These are phyloP conservation scores for Candida sphagnicola DNA, from an alignment of 805 yeast species.

Conservation along the genomic window DNA sequence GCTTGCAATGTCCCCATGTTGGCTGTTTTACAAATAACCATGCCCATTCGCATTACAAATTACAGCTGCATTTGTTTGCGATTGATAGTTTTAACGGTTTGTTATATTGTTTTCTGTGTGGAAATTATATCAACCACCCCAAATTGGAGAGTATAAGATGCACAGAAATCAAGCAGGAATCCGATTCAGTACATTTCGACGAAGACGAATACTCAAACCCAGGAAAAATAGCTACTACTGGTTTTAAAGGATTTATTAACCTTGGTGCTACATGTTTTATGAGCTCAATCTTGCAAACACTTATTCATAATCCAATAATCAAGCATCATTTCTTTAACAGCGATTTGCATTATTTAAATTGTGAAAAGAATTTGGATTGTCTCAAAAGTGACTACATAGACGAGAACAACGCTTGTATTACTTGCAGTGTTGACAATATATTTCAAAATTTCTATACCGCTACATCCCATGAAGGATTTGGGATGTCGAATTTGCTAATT, in stretches of 20 bases:
- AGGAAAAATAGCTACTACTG: constrained; percentile 57
- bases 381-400: constrained; percentile 20
- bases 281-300: constrained; percentile 86
- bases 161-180: constrained; percentile 11
- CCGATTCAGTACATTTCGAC: not conserved
- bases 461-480: constrained; percentile 60
- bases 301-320: constrained; percentile 86
- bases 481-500: constrained; percentile 74
- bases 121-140: constrained; percentile 63
- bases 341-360: constrained; percentile 61
- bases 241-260: constrained; percentile 83
- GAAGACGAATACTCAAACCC: constrained; percentile 27
- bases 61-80: constrained; percentile 33
- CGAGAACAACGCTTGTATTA: constrained; percentile 53
- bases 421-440: constrained; percentile 82
- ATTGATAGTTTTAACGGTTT: constrained; percentile 67
- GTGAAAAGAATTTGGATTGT: constrained; percentile 27
- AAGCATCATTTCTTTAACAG: constrained; percentile 67
- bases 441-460: constrained; percentile 72
- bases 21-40: constrained; percentile 55
- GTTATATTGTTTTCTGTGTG: constrained; percentile 76
- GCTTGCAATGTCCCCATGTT: constrained; percentile 73
- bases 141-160: constrained; percentile 50
- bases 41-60: constrained; percentile 28
- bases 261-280: constrained; percentile 98